A percentile compares a stretch with the other conserved stretches of the same genome.
phyloP scores from a whole-genome alignment of 192 early-diverging fungal species.

The Coemansia sp. region DNA sequence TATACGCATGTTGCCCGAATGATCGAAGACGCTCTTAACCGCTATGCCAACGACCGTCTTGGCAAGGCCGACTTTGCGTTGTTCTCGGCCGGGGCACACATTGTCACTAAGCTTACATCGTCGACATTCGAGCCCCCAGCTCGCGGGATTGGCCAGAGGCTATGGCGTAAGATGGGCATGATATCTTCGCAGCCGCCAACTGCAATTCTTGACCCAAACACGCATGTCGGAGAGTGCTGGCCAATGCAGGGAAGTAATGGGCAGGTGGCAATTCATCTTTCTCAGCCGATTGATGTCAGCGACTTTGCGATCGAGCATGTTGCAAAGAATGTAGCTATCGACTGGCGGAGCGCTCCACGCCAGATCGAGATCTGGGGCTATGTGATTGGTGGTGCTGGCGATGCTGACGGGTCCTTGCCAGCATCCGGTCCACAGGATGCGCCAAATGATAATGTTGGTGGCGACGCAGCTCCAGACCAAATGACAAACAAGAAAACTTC shows the following conservation, averaged over 20 bases:
- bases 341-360: constrained; percentile 63
- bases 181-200: constrained; percentile 44
- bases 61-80: constrained; percentile 71
- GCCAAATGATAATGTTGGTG: not conserved
- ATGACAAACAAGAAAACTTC: not conserved
- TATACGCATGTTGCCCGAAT: constrained; percentile 48
- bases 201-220: constrained; percentile 45
- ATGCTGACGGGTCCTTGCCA: not conserved
- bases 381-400: constrained; percentile 15
- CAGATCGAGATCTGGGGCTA: constrained; percentile 67
- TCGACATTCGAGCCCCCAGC: constrained; percentile 53
- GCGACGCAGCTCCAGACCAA: not conserved
- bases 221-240: constrained; percentile 74
- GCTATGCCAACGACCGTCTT: constrained; percentile 58
- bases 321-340: constrained; percentile 56
- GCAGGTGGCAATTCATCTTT: constrained; percentile 61
- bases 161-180: constrained; percentile 33
- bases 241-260: constrained; percentile 64
- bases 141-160: constrained; percentile 19
- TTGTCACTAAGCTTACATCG: constrained; percentile 64
- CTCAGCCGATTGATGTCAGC: constrained; percentile 57
- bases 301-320: constrained; percentile 72
- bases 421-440: not conserved
- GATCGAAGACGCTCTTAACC: constrained; percentile 61
- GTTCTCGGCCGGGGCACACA: constrained; percentile 61